Evolutionary conservation across 2,329 filamentous ascomycete genomes (phyloP), one percentile per base, ranked within the genome.

Genomic region (Rhytidhysteron rufulum): DNA sequence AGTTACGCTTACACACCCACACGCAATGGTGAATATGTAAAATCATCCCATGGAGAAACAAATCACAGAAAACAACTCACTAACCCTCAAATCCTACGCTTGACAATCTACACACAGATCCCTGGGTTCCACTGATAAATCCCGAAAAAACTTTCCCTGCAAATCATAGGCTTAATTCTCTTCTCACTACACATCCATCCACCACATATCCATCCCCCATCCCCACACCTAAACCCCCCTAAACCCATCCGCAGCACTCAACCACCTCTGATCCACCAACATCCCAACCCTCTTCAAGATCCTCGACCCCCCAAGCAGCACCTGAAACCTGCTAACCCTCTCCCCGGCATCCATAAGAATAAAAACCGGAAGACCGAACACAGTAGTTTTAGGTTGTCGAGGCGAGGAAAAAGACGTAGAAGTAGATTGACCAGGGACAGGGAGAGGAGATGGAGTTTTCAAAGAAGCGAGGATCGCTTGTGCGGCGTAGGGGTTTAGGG

Each of bases 401-500:
- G 17, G 13, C n/a, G 20, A 22, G 4, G 29, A 34, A n/a, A 34
- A 31, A 1, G 31, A 22, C 10, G 15, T 11, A 2, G 24, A 9
- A 13, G 31, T 22, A 8, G 27, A 22, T 17, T 38, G 43, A 7
- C 43, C 39, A 2, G 11, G 5, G 5, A 39, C 11, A 10, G 49
- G 40, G 6, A 54, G 32, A 3, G 47, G 27, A 8, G 47, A 32
- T 1, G 53, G 49, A 5, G 48, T 31, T 31, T 58, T 60, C 37
- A 64, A 53, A 4, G 60, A 58, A 1, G 65, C 67, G 24, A 86
- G 63, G 2, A 88, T 68, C 8, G 71, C 69, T 57, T 88, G 85
- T 3, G 86, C 85, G 2, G 84, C 85, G 57, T 80, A 88, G 0
- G 78, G 74, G 60, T 90, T 89, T 56, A 88, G 60, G 0, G 86